phyloP scores from a whole-genome alignment of 2,329 filamentous ascomycete genomes.

The Chrysoporthe austroafricana region DNA sequence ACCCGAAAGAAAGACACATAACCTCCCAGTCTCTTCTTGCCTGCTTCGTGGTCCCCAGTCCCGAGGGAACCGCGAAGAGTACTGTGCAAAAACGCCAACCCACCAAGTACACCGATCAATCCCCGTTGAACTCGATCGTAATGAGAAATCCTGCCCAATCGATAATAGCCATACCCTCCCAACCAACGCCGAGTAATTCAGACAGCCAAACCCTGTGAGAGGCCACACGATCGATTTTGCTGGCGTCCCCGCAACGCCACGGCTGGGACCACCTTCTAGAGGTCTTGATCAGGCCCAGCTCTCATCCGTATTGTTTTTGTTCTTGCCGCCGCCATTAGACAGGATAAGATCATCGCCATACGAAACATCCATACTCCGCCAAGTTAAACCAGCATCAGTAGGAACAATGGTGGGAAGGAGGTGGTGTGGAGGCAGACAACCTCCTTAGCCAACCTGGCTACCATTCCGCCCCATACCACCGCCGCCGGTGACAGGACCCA shows the following conservation, averaged over 20 bases:
- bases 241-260: too few species aligned
- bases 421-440: not conserved
- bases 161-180: not conserved
- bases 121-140: too few species aligned
- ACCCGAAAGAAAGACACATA: not conserved
- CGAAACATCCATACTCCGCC: not conserved
- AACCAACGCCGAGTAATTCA: slow-evolving; percentile 9
- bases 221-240: too few species aligned
- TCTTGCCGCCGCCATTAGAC: not conserved
- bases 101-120: too few species aligned
- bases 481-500: slow-evolving; percentile 17
- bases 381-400: not conserved
- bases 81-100: slow-evolving; percentile 1
- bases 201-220: not conserved
- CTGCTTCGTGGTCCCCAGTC: too few species aligned
- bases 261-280: too few species aligned
- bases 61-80: not conserved
- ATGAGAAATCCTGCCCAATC: not conserved
- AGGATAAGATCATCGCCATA: not conserved
- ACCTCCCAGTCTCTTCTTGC: not conserved
- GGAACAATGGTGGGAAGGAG: not conserved
- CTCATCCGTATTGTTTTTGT: too few species aligned
- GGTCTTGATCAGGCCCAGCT: too few species aligned
- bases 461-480: slow-evolving; percentile 24
- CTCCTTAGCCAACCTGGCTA: slow-evolving; percentile 23